Evolutionary conservation across 1,284 basidiomycete genomes (phyloP).

Genomic region (Rhodotorula glutinis): DNA sequence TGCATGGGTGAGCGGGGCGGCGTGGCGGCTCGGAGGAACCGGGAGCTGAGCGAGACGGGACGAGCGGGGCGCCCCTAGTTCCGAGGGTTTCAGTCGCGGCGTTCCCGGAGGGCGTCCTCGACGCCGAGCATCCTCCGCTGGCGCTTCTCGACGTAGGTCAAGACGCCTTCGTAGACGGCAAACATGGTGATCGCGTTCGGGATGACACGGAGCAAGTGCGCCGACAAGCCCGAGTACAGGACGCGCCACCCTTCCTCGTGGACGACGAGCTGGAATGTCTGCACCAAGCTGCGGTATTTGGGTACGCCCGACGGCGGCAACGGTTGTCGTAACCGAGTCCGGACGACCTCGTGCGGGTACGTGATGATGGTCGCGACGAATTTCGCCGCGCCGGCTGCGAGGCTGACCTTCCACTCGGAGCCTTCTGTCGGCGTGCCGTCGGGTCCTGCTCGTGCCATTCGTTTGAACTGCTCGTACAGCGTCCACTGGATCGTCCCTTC

Average conservation of each 20-base stretch:
- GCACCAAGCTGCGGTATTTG: slow-evolving; percentile 81
- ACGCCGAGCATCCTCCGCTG: not conserved
- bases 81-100: not conserved
- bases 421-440: slow-evolving; percentile 62
- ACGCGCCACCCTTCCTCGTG: slow-evolving; percentile 83
- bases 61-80: no score
- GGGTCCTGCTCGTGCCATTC: slow-evolving; percentile 30
- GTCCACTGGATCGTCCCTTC: slow-evolving; percentile 99
- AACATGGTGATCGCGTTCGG: slow-evolving; percentile 98
- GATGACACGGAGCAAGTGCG: slow-evolving; percentile 93
- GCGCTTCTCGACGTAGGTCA: slow-evolving; percentile 9
- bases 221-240: slow-evolving; percentile 87
- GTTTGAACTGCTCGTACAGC: slow-evolving; percentile 67
- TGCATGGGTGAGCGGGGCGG: no score
- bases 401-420: slow-evolving; percentile 53
- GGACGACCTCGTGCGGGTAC: slow-evolving; percentile 93
- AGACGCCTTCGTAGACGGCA: slow-evolving; percentile 52
- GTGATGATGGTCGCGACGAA: slow-evolving; percentile 88
- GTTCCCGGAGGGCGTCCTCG: not conserved
- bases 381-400: slow-evolving; percentile 90
- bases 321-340: slow-evolving; percentile 82
- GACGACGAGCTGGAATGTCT: slow-evolving; percentile 80
- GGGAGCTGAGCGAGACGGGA: no score
- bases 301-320: slow-evolving; percentile 55
- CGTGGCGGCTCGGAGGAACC: no score